phyloP scores from a whole-genome alignment of 1,284 basidiomycete species.

The Thecaphora thlaspeos region DNA sequence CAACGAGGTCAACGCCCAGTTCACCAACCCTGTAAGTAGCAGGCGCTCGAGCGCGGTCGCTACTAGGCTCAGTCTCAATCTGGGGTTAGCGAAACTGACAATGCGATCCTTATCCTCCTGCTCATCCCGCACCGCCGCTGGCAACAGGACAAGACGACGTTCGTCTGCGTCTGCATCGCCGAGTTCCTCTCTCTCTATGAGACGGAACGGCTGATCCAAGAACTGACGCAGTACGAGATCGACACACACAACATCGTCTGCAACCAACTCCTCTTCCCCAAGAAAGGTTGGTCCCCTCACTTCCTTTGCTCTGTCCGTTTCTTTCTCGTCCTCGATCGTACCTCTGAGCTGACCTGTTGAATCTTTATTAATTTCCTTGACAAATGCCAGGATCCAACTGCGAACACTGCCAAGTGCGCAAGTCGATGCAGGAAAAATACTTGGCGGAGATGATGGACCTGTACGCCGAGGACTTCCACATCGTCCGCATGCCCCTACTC shows the following conservation, averaged over 20 bases:
- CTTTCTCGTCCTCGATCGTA: slow-evolving; percentile 1
- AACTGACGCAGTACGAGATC: slow-evolving; percentile 92
- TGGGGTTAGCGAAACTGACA: too few species aligned
- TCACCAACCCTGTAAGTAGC: slow-evolving; percentile 86
- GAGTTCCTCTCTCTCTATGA: slow-evolving; percentile 98
- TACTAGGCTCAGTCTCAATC: too few species aligned
- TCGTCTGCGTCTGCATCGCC: slow-evolving; percentile 97
- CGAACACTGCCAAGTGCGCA: slow-evolving; percentile 88
- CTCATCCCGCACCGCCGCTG: too few species aligned
- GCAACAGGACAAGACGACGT: slow-evolving; percentile 80
- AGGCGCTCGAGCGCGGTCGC: too few species aligned
- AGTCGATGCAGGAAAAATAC: slow-evolving; percentile 85
- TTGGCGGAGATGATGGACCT: slow-evolving; percentile 54
- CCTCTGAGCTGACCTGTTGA: too few species aligned
- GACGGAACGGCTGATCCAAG: slow-evolving; percentile 94
- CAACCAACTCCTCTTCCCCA: slow-evolving; percentile 94
- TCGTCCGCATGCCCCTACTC: slow-evolving; percentile 75
- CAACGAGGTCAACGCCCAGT: slow-evolving; percentile 97
- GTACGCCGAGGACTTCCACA: slow-evolving; percentile 56
- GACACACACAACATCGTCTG: slow-evolving; percentile 99
- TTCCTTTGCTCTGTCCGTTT: not conserved
- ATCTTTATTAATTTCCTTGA: not conserved
- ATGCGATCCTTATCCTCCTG: too few species aligned
- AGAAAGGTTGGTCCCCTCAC: slow-evolving; percentile 66
- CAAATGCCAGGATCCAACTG: slow-evolving; percentile 74